A percentile compares a stretch with the other conserved stretches of the same genome.
Conservation (phyloP, 352 stramenopile species). For the Sclerospora graminicola region DNA sequence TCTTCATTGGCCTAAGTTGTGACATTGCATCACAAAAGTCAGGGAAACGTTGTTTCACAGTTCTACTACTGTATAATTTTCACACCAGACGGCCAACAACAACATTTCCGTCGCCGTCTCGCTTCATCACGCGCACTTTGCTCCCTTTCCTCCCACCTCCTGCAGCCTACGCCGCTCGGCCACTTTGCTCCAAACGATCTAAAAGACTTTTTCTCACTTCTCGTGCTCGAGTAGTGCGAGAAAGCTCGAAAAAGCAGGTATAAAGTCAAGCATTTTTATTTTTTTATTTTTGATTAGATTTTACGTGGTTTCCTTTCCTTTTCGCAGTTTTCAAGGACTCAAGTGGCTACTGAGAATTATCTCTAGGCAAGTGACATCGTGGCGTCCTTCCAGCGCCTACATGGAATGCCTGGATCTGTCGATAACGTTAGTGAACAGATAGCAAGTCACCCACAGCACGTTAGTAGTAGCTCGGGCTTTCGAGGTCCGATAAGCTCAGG, state of each 20-base stretch:
- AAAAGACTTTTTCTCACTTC: neutral
- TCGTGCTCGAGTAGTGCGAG: too few relatives aligned
- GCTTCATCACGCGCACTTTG: too few relatives aligned
- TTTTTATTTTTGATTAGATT: too few relatives aligned
- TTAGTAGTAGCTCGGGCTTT: slow-evolving; percentile 9
- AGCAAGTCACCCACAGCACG: slow-evolving; percentile 4
- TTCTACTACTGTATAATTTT: slow-evolving; percentile 5
- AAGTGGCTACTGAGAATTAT: slow-evolving; percentile 3
- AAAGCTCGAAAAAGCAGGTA: too few relatives aligned
- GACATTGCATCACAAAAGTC: neutral
- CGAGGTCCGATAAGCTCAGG: slow-evolving; percentile 7
- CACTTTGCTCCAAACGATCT: neutral
- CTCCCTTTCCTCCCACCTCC: too few relatives aligned
- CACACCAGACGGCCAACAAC: neutral
- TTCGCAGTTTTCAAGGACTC: neutral
- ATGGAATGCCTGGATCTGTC: slow-evolving; percentile 34
- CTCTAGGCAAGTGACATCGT: neutral
- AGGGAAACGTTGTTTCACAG: neutral
- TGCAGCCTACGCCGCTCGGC: neutral
- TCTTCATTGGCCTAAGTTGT: neutral
- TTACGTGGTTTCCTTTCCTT: neutral
- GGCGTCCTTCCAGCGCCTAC: slow-evolving; percentile 22
- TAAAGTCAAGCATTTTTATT: too few relatives aligned
- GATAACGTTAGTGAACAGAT: slow-evolving; percentile 22
- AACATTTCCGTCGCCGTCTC: too few relatives aligned